Base-by-base conservation (phyloP, 306 rosid genomes). In the Heteromeles arbutifolia region DNA sequence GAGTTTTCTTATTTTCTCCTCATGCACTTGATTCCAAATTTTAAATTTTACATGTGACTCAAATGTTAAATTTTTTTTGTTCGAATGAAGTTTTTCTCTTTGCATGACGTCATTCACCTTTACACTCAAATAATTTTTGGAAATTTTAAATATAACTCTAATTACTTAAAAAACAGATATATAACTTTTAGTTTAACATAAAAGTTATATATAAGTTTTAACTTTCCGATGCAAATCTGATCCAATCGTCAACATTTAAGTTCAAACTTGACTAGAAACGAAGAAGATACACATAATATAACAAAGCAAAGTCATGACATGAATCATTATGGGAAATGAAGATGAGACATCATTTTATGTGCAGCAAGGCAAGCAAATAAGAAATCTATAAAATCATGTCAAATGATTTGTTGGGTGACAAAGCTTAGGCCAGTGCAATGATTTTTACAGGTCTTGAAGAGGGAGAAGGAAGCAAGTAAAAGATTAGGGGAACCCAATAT, bases 371-470 rank as follows among this genome's bases (percentile, higher is more conserved):
- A 43, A 43, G 69, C 44, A 61, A 26, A 74, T n/a, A 28, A 62
- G 44, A 61, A 74, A 61, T 61, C 32, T 24, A 65, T 11, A 25
- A 4, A 61, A 62, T 74, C 69, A 74, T 43, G 53, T 19, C 77
- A 43, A 25, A 43, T 74, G 44, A 61, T 74, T 74, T 62, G 61
- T 4, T 74, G 77, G 44, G 59, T 74, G 69, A 59, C 77, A 74
- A 74, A 63, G 3, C 61, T 43, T 74, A 63, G 74, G 73, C 65
- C 44, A 58, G 53, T 67, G 82, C 63, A 63, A 78, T 82, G 74
- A 78, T 74, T 72, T 74, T 69, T 21, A 82, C 69, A 74, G 80
- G 73, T 53, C 68, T 17, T 52, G 45, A 41, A 43, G 65, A 31
- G 65, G 65, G 18, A 28, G 26, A 19, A 78, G 69, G 28, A 54